Conservation (phyloP, 75 land plant genomes). For the Cunninghamia lanceolata region DNA sequence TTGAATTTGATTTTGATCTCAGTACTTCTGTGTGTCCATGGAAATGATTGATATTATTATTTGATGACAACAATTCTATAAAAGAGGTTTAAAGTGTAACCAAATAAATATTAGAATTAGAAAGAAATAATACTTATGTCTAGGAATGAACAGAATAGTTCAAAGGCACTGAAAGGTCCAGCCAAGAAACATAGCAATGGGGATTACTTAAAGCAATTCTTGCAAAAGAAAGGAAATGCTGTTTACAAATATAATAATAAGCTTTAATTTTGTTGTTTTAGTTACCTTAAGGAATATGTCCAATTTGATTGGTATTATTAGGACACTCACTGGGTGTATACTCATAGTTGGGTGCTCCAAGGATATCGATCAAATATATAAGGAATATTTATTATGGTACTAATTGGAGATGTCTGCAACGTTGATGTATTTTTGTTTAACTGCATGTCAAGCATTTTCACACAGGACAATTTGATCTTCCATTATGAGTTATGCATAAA, state of each 20-base stretch:
- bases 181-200: no score
- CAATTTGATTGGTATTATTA: conserved; percentile 33
- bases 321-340: conserved; percentile 46
- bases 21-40: no score
- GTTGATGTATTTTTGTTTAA: conserved; percentile 48
- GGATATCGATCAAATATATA: conserved; percentile 60
- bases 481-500: no score
- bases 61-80: no score
- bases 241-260: background rate
- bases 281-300: conserved; percentile 52
- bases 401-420: conserved; percentile 12
- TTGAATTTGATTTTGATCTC: no score
- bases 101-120: no score
- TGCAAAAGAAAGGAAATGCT: background rate
- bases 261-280: background rate
- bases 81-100: no score
- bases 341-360: conserved; percentile 42
- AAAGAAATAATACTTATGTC: background rate
- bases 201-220: background rate
- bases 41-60: no score
- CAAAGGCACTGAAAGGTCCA: background rate
- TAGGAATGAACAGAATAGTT: background rate
- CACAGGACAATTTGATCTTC: background rate
- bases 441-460: conserved; percentile 18
- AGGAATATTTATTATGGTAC: conserved; percentile 7